phyloP scores from a whole-genome alignment of 805 yeast species.

The Pichia kluyveri region DNA sequence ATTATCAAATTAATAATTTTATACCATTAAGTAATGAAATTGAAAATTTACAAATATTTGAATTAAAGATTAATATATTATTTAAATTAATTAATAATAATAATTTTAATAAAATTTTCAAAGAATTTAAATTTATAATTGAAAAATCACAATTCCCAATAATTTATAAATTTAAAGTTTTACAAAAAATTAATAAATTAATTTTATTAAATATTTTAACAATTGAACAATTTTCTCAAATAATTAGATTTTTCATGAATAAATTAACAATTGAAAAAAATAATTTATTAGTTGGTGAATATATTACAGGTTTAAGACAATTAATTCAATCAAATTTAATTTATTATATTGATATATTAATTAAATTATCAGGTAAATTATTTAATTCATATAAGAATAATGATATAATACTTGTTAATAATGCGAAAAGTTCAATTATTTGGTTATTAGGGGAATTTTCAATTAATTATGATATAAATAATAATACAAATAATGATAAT shows the following conservation, averaged over 20 bases:
- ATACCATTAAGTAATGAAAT: slow-evolving; percentile 50
- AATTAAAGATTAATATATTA: slow-evolving; percentile 52
- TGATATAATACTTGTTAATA: slow-evolving; percentile 10
- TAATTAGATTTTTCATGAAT: slow-evolving; percentile 56
- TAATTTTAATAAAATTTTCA: slow-evolving; percentile 42
- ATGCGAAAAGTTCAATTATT: slow-evolving; percentile 72
- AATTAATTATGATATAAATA: slow-evolving; percentile 5
- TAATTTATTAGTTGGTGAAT: slow-evolving; percentile 43
- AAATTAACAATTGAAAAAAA: slow-evolving; percentile 23
- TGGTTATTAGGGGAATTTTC: slow-evolving; percentile 90
- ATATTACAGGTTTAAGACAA: slow-evolving; percentile 63
- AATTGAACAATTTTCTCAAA: slow-evolving; percentile 39
- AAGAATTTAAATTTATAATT: slow-evolving; percentile 56
- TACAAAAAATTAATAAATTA: slow-evolving; percentile 41
- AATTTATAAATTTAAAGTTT: slow-evolving; percentile 34
- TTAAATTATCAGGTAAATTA: slow-evolving; percentile 33
- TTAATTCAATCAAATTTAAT: slow-evolving; percentile 57
- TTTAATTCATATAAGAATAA: slow-evolving; percentile 6
- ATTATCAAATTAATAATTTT: slow-evolving; percentile 36
- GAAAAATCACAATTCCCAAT: slow-evolving; percentile 18
- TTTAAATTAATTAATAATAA: slow-evolving; percentile 46
- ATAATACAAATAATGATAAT: background rate
- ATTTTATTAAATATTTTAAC: slow-evolving; percentile 17
- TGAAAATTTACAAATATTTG: slow-evolving; percentile 24
- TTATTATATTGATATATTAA: slow-evolving; percentile 45